phyloP scores from a whole-genome alignment of 805 yeast genomes.

The Kodamaea kakaduensis region DNA sequence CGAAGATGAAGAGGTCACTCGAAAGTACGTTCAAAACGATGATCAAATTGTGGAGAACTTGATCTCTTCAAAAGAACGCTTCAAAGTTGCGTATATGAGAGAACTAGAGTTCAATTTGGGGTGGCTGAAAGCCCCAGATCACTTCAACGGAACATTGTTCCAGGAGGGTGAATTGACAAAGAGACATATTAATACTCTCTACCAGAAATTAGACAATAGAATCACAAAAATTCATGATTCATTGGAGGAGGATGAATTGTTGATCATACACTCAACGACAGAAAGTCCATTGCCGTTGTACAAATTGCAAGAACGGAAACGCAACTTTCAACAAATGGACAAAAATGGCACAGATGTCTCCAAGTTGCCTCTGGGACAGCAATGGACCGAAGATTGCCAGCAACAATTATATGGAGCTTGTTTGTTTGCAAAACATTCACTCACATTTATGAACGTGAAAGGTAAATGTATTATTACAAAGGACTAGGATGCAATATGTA shows the following conservation, averaged over 20 bases:
- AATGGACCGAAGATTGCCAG: conserved; percentile 53
- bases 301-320: conserved; percentile 41
- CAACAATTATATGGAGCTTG: conserved; percentile 45
- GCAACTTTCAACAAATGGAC: conserved; percentile 41
- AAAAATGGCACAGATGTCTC: conserved; percentile 40
- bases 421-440: conserved; percentile 54
- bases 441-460: conserved; percentile 45
- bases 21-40: conserved; percentile 51
- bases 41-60: conserved; percentile 51
- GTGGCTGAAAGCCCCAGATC: conserved; percentile 20
- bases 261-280: conserved; percentile 59
- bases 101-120: conserved; percentile 50
- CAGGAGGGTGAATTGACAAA: conserved; percentile 1
- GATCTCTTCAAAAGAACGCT: conserved; percentile 32
- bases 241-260: conserved; percentile 55
- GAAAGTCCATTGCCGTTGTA: conserved; percentile 55
- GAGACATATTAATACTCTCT: conserved; percentile 14
- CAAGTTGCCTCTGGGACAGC: conserved; percentile 30
- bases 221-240: conserved; percentile 46
- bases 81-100: conserved; percentile 52
- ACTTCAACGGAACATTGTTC: conserved; percentile 18
- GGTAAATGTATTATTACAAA: conserved; percentile 1
- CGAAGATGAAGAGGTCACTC: conserved; percentile 16
- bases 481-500: too few species aligned
- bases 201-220: conserved; percentile 38